These are phyloP conservation scores for Trametes villosa DNA, from an alignment of 768 basidiomycete genomes.

Conservation along the genomic window DNA sequence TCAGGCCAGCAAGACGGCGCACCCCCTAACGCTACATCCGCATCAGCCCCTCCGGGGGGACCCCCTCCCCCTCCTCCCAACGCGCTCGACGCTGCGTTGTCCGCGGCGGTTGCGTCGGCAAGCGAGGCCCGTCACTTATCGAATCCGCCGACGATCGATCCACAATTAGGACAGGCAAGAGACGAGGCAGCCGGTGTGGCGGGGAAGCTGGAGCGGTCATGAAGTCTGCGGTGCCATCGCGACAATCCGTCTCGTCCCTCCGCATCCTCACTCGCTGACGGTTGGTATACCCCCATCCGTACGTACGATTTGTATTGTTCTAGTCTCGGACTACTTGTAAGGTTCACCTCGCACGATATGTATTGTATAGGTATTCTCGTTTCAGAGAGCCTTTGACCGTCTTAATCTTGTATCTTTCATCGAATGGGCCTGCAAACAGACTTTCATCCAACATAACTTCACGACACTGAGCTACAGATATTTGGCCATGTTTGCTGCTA, in stretches of 20 bases:
- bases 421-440: neutral
- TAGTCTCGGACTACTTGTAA: constrained; percentile 10
- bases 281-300: neutral
- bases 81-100: constrained; percentile 11
- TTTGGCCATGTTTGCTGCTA: neutral
- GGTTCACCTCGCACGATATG: constrained; percentile 6
- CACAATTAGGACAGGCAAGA: constrained; percentile 39
- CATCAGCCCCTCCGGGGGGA: constrained; percentile 19
- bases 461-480: too few species aligned
- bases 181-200: constrained; percentile 41
- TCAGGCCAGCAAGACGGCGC: constrained; percentile 23
- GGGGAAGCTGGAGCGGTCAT: constrained; percentile 34
- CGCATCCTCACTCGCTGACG: neutral
- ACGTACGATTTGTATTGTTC: constrained; percentile 4
- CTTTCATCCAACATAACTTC: neutral
- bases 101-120: constrained; percentile 2
- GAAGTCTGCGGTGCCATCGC: neutral
- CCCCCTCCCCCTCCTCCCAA: constrained; percentile 10
- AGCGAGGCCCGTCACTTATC: constrained; percentile 9
- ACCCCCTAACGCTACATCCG: constrained; percentile 7
- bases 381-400: neutral
- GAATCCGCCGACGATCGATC: constrained; percentile 32
- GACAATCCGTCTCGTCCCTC: neutral
- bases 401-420: neutral
- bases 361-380: neutral